These are phyloP conservation scores for Aquanectria penicillioides DNA, from an alignment of 2,329 filamentous ascomycete species.

Conservation along the genomic window DNA sequence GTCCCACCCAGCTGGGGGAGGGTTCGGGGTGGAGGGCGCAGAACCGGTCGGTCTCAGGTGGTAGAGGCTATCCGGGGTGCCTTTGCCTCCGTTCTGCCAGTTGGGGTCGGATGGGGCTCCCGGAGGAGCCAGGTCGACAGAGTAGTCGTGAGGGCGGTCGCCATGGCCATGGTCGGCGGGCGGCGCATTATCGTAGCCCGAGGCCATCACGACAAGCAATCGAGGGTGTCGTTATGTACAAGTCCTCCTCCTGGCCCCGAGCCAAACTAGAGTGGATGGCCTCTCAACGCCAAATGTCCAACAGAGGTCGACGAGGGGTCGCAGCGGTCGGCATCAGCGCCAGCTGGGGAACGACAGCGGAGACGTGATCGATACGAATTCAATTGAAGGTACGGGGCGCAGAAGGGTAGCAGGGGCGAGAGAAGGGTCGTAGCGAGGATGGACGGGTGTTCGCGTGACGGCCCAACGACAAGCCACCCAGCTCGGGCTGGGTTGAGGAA, in stretches of 20 bases:
- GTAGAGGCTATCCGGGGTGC: conserved; percentile 50
- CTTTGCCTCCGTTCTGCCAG: conserved; percentile 50
- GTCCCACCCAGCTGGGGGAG: conserved; percentile 43
- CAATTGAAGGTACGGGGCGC: conserved; percentile 34
- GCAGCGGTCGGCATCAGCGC: conserved; percentile 52
- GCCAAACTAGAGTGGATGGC: conserved; percentile 33
- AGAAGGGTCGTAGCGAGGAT: conserved; percentile 29
- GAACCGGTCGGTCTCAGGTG: conserved; percentile 48
- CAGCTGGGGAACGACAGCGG: conserved; percentile 33
- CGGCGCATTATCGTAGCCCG: conserved; percentile 57
- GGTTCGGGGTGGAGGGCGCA: conserved; percentile 45
- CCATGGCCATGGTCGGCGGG: conserved; percentile 51
- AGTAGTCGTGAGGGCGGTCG: conserved; percentile 40
- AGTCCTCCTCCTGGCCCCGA: conserved; percentile 41
- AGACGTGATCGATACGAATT: conserved; percentile 43
- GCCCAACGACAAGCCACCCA: conserved; percentile 37
- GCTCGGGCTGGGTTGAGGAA: conserved; percentile 34
- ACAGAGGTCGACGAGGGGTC: conserved; percentile 45
- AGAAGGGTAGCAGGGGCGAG: conserved; percentile 26
- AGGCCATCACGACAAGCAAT: conserved; percentile 52
- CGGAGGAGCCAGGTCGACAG: conserved; percentile 44
- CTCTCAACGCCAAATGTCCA: conserved; percentile 47
- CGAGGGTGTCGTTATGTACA: conserved; percentile 36
- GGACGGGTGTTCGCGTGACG: conserved; percentile 42
- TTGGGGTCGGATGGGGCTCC: conserved; percentile 45